These are phyloP conservation scores for Penicillium dipodomyicola DNA, from an alignment of 495 filamentous ascomycete species.

Conservation along the genomic window DNA sequence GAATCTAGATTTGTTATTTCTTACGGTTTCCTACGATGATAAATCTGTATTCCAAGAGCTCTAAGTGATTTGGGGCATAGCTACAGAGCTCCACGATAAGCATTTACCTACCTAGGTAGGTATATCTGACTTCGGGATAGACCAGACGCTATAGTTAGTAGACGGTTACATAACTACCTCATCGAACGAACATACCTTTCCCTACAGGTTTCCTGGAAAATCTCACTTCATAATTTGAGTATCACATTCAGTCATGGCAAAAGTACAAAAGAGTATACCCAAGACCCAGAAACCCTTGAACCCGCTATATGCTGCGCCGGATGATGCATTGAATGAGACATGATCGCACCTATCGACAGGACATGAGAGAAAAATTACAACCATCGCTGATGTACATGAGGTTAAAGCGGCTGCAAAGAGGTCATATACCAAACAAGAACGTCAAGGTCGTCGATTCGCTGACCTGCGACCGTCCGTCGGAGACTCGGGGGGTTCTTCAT, in stretches of 20 bases:
- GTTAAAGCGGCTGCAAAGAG: slow-evolving; percentile 1
- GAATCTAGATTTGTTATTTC: not conserved
- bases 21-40: not conserved
- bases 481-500: slow-evolving; percentile 44
- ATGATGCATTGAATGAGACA: slow-evolving; percentile 26
- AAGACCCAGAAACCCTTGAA: slow-evolving; percentile 14
- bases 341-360: slow-evolving; percentile 17
- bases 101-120: slow-evolving; percentile 1
- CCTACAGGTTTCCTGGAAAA: not conserved
- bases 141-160: not conserved
- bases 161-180: not conserved
- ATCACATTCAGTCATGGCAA: slow-evolving; percentile 30
- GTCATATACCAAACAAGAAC: slow-evolving; percentile 16
- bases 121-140: not conserved
- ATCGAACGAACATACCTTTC: not conserved
- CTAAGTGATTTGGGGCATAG: not conserved
- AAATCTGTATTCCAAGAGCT: not conserved
- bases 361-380: slow-evolving; percentile 15
- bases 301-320: slow-evolving; percentile 31
- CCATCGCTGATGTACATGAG: slow-evolving; percentile 19
- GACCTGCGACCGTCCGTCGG: slow-evolving; percentile 43
- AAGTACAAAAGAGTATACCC: slow-evolving; percentile 24
- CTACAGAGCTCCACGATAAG: slow-evolving; percentile 6
- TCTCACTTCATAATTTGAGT: not conserved
- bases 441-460: slow-evolving; percentile 35